Conservation (phyloP, 1,284 basidiomycete genomes). For the Anthracocystis setariae region DNA sequence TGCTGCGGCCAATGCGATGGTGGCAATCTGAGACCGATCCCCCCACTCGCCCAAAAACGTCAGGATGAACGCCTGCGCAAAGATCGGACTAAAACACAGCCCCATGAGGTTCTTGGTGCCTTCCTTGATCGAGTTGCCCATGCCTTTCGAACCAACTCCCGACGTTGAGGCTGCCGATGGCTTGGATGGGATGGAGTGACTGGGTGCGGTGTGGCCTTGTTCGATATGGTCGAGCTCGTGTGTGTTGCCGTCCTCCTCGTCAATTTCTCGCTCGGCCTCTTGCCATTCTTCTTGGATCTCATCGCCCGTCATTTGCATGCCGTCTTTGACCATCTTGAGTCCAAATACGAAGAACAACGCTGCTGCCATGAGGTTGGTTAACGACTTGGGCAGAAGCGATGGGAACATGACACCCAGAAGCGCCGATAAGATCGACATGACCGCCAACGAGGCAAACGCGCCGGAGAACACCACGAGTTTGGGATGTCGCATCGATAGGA, state of each 20-base stretch:
- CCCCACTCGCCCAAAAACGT: slow-evolving; percentile 99
- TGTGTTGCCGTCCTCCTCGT: slow-evolving; percentile 82
- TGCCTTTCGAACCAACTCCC: background rate
- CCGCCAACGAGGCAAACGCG: slow-evolving; percentile 83
- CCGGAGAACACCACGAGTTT: slow-evolving; percentile 86
- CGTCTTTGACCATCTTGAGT: slow-evolving; percentile 57
- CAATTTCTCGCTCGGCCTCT: slow-evolving; percentile 74
- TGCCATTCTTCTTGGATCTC: slow-evolving; percentile 76
- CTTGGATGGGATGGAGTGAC: background rate
- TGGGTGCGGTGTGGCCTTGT: slow-evolving; percentile 12
- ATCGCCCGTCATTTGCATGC: slow-evolving; percentile 55
- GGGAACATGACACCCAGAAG: slow-evolving; percentile 64
- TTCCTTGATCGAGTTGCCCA: slow-evolving; percentile 69
- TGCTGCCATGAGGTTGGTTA: slow-evolving; percentile 82
- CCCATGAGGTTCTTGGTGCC: slow-evolving; percentile 83
- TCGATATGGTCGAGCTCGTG: slow-evolving; percentile 73
- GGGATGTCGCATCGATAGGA: slow-evolving; percentile 93
- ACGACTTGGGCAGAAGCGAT: slow-evolving; percentile 66
- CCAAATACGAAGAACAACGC: slow-evolving; percentile 69
- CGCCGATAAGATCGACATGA: slow-evolving; percentile 75
- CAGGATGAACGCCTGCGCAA: slow-evolving; percentile 92
- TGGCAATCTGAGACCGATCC: slow-evolving; percentile 95
- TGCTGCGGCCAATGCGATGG: slow-evolving; percentile 93
- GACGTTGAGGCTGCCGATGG: too few species aligned
- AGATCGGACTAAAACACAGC: slow-evolving; percentile 87